phyloP scores from a whole-genome alignment of 2,329 filamentous ascomycete genomes.

The Ophiostoma ulmi region DNA sequence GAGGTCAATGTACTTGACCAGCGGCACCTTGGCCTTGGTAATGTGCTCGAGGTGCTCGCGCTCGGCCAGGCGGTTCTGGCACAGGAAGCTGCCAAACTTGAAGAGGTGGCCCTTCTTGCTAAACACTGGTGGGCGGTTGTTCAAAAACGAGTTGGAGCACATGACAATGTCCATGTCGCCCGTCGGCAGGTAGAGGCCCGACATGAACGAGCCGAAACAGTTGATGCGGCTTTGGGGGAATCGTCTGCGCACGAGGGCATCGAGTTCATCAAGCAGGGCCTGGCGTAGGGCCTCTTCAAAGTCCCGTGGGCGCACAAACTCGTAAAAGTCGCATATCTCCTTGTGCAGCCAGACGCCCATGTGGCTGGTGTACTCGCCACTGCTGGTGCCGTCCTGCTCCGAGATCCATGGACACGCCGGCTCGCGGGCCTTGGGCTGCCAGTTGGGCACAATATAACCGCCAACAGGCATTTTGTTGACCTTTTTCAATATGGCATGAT shows the following conservation, averaged over 20 bases:
- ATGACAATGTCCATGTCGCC: constrained; percentile 94
- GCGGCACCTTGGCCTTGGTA: constrained; percentile 71
- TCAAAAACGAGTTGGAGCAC: constrained; percentile 55
- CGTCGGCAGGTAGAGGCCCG: constrained; percentile 63
- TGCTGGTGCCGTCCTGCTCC: constrained; percentile 41
- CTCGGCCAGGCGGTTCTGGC: constrained; percentile 51
- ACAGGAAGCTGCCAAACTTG: constrained; percentile 58
- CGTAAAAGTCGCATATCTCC: constrained; percentile 84
- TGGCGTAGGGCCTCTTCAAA: constrained; percentile 73
- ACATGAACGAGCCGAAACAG: constrained; percentile 91
- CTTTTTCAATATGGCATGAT: constrained; percentile 50
- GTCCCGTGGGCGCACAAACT: constrained; percentile 69
- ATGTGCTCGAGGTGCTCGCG: constrained; percentile 62
- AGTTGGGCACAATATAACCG: constrained; percentile 49
- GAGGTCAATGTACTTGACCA: constrained; percentile 84
- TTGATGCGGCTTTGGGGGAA: constrained; percentile 60
- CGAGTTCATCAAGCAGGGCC: constrained; percentile 66
- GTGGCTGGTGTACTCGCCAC: constrained; percentile 39
- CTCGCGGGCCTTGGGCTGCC: constrained; percentile 43
- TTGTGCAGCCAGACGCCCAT: constrained; percentile 68
- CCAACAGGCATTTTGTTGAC: constrained; percentile 45
- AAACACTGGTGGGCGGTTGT: constrained; percentile 46
- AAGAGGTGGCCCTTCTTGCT: constrained; percentile 54
- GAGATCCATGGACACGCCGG: constrained; percentile 59
- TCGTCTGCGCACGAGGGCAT: constrained; percentile 50